Percentiles rank a stretch among this genome's conserved stretches.
Evolutionary conservation across 768 basidiomycete species (phyloP).

Genomic region (Tephrocybe sp.): DNA sequence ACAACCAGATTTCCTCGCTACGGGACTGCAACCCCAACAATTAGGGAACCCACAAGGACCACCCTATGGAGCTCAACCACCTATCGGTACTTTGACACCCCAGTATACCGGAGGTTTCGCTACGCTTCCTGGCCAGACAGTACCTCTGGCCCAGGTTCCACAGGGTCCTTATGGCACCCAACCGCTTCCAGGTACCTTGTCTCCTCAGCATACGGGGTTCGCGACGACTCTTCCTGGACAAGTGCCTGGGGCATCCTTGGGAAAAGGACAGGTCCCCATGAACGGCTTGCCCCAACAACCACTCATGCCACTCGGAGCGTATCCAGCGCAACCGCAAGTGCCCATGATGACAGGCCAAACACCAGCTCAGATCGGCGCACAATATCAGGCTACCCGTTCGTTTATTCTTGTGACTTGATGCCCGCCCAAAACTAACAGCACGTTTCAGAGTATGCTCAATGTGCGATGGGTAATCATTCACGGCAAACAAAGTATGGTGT

Average conservation of each 20-base stretch:
- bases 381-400: slow-evolving; percentile 14
- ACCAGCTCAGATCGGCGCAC: slow-evolving; percentile 11
- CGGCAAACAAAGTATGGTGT: slow-evolving; percentile 14
- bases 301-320: too few species aligned
- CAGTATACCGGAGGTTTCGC: too few species aligned
- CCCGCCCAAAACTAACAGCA: background rate
- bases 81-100: background rate
- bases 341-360: background rate
- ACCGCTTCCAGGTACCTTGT: background rate
- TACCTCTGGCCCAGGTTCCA: background rate
- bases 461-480: slow-evolving; percentile 15
- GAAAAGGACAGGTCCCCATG: background rate
- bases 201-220: background rate
- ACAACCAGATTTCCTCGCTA: background rate
- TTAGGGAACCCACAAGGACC: too few species aligned
- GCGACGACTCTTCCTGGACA: background rate
- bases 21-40: background rate
- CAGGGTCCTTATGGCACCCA: background rate
- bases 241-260: background rate
- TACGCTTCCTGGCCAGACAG: background rate
- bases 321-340: background rate
- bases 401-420: background rate
- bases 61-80: background rate
- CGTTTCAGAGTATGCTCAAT: slow-evolving; percentile 19
- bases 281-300: background rate